Evolutionary conservation across 768 basidiomycete species (phyloP).

Genomic region (Pleurotus cornucopiae): DNA sequence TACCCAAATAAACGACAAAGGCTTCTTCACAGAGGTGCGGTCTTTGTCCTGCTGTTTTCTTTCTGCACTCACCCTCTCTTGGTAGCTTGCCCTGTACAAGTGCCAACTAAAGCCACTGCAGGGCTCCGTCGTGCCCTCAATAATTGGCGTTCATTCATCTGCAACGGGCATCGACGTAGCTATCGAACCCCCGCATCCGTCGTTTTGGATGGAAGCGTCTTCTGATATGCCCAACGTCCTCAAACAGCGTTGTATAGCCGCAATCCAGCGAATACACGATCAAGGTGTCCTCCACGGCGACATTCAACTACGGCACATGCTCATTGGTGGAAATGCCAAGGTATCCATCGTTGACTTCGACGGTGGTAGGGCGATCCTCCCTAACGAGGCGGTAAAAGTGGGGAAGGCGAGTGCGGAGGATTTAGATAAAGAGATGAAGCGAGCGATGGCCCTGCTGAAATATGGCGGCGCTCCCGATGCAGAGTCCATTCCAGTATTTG

Average conservation of each 20-base stretch:
- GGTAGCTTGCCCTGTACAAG: slow-evolving; percentile 50
- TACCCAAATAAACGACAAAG: background rate
- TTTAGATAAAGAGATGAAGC: slow-evolving; percentile 48
- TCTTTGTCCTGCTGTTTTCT: background rate
- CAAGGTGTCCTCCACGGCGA: slow-evolving; percentile 46
- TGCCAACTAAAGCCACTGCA: slow-evolving; percentile 46
- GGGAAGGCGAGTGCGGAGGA: slow-evolving; percentile 32
- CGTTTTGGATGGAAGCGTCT: slow-evolving; percentile 61
- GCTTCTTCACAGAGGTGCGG: background rate
- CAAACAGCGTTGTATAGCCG: slow-evolving; percentile 48
- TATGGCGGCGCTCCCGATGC: slow-evolving; percentile 19
- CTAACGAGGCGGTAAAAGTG: slow-evolving; percentile 27
- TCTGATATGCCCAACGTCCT: slow-evolving; percentile 50
- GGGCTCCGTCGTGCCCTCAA: slow-evolving; percentile 45
- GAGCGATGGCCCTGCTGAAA: slow-evolving; percentile 53
- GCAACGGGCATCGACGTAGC: slow-evolving; percentile 34
- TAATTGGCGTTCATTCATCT: slow-evolving; percentile 46
- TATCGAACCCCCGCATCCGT: slow-evolving; percentile 52
- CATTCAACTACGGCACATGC: slow-evolving; percentile 45
- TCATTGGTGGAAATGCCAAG: slow-evolving; percentile 48
- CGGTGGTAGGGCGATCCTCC: slow-evolving; percentile 24
- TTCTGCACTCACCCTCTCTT: background rate
- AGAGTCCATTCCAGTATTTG: background rate
- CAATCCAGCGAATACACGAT: slow-evolving; percentile 44
- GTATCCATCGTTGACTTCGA: slow-evolving; percentile 57